phyloP scores from a whole-genome alignment of 768 basidiomycete genomes.

The Leucocoprinus leucothites region DNA sequence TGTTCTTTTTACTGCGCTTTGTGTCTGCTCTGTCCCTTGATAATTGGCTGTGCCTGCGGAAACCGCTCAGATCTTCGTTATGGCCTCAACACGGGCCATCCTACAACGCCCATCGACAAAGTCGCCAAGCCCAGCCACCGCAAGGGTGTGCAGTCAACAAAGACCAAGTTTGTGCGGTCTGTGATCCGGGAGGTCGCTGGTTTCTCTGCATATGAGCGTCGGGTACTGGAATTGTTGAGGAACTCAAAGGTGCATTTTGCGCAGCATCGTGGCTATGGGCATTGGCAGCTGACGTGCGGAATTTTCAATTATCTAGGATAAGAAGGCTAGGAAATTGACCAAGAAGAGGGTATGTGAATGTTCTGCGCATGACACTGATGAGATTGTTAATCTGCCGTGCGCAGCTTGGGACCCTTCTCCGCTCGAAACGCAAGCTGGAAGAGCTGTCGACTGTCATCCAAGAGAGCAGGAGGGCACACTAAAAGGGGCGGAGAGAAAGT shows the following conservation, averaged over 20 bases:
- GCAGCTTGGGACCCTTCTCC: constrained; percentile 94
- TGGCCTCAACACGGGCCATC: constrained; percentile 86
- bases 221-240: constrained; percentile 96
- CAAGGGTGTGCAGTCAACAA: constrained; percentile 87
- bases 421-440: constrained; percentile 98
- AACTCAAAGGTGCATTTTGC: constrained; percentile 77
- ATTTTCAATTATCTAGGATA: constrained; percentile 76
- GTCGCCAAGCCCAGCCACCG: constrained; percentile 78
- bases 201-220: constrained; percentile 95
- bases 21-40: not conserved
- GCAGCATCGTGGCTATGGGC: not conserved
- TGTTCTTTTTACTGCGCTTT: not conserved
- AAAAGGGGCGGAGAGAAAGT: no score
- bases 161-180: constrained; percentile 91
- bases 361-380: constrained; percentile 16
- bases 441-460: constrained; percentile 90
- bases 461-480: constrained; percentile 79
- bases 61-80: constrained; percentile 69
- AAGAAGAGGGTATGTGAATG: constrained; percentile 95
- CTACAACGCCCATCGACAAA: constrained; percentile 82
- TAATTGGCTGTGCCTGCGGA: no score
- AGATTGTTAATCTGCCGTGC: not conserved
- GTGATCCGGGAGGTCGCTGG: constrained; percentile 96
- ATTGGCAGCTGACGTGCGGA: no score
- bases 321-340: constrained; percentile 98